Percentiles rank a stretch among this genome's conserved stretches.
These are phyloP conservation scores for Saccharomyces hybrid DNA, from an alignment of 1,139 yeast genomes.

Conservation along the genomic window DNA sequence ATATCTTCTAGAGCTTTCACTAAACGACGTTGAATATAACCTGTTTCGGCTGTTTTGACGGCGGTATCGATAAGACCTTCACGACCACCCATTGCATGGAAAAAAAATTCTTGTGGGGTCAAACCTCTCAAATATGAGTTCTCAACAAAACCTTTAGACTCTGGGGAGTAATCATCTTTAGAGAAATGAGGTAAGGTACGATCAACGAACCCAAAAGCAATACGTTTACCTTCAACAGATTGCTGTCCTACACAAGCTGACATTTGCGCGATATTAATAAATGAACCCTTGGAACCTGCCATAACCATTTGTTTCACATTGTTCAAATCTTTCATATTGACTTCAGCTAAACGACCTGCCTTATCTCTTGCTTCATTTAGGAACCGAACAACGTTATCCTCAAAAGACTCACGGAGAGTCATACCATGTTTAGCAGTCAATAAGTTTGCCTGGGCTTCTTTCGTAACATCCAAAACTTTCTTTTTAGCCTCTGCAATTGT, in stretches of 20 bases:
- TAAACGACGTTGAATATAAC: slow-evolving; percentile 97
- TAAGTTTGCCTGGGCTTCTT: slow-evolving; percentile 82
- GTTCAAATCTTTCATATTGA: slow-evolving; percentile 85
- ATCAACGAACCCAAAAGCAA: slow-evolving; percentile 94
- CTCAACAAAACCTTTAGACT: slow-evolving; percentile 95
- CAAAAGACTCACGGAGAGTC: slow-evolving; percentile 97
- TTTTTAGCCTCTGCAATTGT: slow-evolving; percentile 89
- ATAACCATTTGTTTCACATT: slow-evolving; percentile 99
- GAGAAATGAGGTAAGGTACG: slow-evolving; percentile 97
- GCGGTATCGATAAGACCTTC: slow-evolving; percentile 99
- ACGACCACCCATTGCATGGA: slow-evolving; percentile 99
- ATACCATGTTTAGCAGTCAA: slow-evolving; percentile 98
- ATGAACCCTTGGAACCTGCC: slow-evolving; percentile 98
- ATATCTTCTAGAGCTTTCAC: slow-evolving; percentile 98
- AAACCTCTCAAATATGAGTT: slow-evolving; percentile 95
- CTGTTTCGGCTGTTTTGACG: slow-evolving; percentile 97
- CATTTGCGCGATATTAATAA: slow-evolving; percentile 98
- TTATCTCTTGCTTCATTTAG: slow-evolving; percentile 98
- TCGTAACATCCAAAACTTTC: slow-evolving; percentile 87
- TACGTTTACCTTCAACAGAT: slow-evolving; percentile 99
- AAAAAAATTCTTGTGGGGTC: slow-evolving; percentile 97
- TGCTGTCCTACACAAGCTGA: slow-evolving; percentile 99
- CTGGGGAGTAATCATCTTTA: slow-evolving; percentile 96
- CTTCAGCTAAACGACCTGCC: slow-evolving; percentile 98
- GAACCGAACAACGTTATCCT: slow-evolving; percentile 91